phyloP scores from a whole-genome alignment of 2,329 filamentous ascomycete genomes.

The Pseudocercospora fijiensis region DNA sequence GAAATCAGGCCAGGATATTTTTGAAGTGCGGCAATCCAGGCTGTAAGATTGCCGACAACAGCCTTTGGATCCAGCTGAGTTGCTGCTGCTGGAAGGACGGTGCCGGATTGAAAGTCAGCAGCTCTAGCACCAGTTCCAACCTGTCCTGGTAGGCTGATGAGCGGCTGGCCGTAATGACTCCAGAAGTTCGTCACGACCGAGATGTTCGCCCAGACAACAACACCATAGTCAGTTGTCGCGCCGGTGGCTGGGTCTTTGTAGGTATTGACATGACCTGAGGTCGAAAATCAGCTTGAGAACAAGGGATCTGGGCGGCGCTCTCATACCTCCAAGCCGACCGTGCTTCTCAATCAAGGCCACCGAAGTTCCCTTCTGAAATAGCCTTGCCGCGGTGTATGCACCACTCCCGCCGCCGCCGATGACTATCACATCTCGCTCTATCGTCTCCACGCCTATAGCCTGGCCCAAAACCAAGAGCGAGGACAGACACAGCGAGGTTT shows the following conservation, averaged over 20 bases:
- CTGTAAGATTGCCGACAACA: conserved; percentile 16
- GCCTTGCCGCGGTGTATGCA: conserved; percentile 42
- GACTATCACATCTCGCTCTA: conserved; percentile 36
- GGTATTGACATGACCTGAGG: conserved; percentile 49
- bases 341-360: conserved; percentile 45
- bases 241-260: conserved; percentile 44
- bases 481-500: not conserved
- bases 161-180: conserved; percentile 44
- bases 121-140: conserved; percentile 24
- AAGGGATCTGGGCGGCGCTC: not conserved
- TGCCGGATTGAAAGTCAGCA: conserved; percentile 39
- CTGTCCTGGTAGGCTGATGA: conserved; percentile 32
- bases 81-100: not conserved
- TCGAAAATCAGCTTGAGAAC: not conserved
- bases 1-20: conserved; percentile 36
- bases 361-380: conserved; percentile 40
- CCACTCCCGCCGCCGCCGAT: conserved; percentile 47
- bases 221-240: conserved; percentile 41
- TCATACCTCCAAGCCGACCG: conserved; percentile 38
- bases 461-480: not conserved
- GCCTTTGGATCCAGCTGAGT: not conserved
- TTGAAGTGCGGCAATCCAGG: conserved; percentile 23
- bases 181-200: conserved; percentile 48
- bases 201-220: conserved; percentile 45
- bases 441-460: not conserved